phyloP scores from a whole-genome alignment of 176 grass and related monocot species.

The Cocos nucifera region DNA sequence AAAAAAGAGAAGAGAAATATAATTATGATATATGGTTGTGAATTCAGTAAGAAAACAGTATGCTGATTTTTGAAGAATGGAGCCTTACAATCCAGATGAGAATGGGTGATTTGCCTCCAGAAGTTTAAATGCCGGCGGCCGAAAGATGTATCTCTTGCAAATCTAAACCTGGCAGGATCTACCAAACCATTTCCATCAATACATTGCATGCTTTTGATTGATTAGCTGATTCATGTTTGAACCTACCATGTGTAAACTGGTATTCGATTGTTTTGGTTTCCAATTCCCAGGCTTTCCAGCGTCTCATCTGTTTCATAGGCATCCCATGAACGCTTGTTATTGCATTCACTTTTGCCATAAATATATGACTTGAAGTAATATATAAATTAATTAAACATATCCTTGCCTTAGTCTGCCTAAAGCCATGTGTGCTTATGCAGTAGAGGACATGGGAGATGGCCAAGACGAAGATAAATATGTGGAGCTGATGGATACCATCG shows the following conservation, averaged over 20 bases:
- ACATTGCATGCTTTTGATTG: background rate
- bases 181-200: background rate
- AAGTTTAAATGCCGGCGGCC: slow-evolving; percentile 12
- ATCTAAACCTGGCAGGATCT: slow-evolving; percentile 17
- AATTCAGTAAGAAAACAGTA: too few species aligned
- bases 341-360: background rate
- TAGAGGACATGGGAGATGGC: slow-evolving; percentile 10
- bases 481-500: slow-evolving; percentile 6
- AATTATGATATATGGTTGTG: too few species aligned
- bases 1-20: too few species aligned
- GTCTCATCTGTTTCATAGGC: slow-evolving; percentile 7
- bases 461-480: background rate
- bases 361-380: background rate
- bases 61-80: too few species aligned
- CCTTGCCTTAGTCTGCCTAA: slow-evolving; percentile 4
- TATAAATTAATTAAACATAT: too few species aligned
- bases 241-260: slow-evolving; percentile 14
- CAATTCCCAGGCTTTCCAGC: slow-evolving; percentile 12
- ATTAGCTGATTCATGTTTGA: background rate
- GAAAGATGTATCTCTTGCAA: slow-evolving; percentile 20
- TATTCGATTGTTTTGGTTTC: slow-evolving; percentile 17
- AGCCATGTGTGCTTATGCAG: slow-evolving; percentile 4
- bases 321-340: too few species aligned
- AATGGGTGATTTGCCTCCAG: slow-evolving; percentile 12
- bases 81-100: slow-evolving; percentile 15